phyloP scores from a whole-genome alignment of 108 stramenopile species.

The Fragilaria crotonensis region DNA sequence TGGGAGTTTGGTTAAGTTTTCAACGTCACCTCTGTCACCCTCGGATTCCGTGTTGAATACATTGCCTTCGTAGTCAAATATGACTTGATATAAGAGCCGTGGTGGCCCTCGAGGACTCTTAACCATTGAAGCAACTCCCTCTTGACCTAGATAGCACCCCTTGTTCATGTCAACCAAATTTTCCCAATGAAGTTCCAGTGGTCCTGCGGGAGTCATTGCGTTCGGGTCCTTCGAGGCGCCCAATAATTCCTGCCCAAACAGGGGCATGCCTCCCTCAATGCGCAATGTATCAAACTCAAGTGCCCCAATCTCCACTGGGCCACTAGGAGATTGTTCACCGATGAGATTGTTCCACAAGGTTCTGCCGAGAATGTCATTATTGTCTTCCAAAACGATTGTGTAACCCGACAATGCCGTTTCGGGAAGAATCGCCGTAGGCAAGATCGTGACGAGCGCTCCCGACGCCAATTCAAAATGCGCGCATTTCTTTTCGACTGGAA shows the following conservation, averaged over 20 bases:
- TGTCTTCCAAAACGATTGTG: slow-evolving; percentile 37
- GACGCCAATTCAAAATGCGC: neutral
- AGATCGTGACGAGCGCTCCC: slow-evolving; percentile 8
- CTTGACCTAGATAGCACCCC: slow-evolving; percentile 86
- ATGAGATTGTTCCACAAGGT: slow-evolving; percentile 46
- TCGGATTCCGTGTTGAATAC: slow-evolving; percentile 40
- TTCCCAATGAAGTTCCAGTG: slow-evolving; percentile 61
- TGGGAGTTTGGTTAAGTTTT: slow-evolving; percentile 53
- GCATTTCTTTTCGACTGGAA: slow-evolving; percentile 4
- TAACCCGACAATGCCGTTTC: slow-evolving; percentile 44
- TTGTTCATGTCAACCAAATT: slow-evolving; percentile 54
- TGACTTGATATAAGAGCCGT: slow-evolving; percentile 54
- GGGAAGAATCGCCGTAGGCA: slow-evolving; percentile 39
- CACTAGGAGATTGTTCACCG: slow-evolving; percentile 45
- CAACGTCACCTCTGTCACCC: slow-evolving; percentile 25
- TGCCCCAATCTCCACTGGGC: slow-evolving; percentile 60
- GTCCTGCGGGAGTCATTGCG: slow-evolving; percentile 41
- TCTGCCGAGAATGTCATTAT: slow-evolving; percentile 11
- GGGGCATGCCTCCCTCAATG: slow-evolving; percentile 55
- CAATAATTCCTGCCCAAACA: slow-evolving; percentile 25
- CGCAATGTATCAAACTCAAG: slow-evolving; percentile 77
- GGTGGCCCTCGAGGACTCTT: slow-evolving; percentile 77
- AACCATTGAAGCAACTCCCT: slow-evolving; percentile 68
- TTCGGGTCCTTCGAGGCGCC: slow-evolving; percentile 3
- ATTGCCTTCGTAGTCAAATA: slow-evolving; percentile 69